phyloP scores from a whole-genome alignment of 495 filamentous ascomycete genomes.

The Apodospora peruviana region DNA sequence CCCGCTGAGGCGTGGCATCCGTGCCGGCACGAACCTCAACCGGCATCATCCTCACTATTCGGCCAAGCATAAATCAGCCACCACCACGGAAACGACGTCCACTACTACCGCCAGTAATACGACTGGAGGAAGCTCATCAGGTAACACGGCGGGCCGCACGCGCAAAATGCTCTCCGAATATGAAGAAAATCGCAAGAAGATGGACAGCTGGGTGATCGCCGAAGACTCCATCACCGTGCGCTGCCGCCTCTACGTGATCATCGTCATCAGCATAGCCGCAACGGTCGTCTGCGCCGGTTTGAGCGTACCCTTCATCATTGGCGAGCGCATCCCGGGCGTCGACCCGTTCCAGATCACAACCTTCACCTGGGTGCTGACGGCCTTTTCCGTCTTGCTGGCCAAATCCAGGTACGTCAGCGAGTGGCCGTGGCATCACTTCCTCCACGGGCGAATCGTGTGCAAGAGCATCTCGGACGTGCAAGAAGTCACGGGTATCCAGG shows the following conservation, averaged over 20 bases:
- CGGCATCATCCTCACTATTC: too few relatives aligned
- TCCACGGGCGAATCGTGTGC: conserved; percentile 21
- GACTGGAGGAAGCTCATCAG: too few relatives aligned
- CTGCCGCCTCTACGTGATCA: conserved; percentile 2
- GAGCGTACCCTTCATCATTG: conserved; percentile 18
- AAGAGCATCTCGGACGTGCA: conserved; percentile 21
- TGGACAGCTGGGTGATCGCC: conserved; percentile 13
- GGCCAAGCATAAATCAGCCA: too few relatives aligned
- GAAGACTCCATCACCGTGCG: conserved; percentile 5
- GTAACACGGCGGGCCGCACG: too few relatives aligned
- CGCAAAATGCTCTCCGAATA: too few relatives aligned
- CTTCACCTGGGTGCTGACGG: conserved; percentile 27
- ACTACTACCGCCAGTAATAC: too few relatives aligned
- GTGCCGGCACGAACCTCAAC: too few relatives aligned
- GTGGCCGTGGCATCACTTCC: conserved; percentile 32
- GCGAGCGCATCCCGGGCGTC: conserved; percentile 19
- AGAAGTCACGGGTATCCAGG: conserved; percentile 18
- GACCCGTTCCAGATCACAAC: conserved; percentile 31
- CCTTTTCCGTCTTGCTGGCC: conserved; percentile 24
- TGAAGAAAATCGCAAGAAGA: too few relatives aligned
- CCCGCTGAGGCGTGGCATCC: too few relatives aligned
- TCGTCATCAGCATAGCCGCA: not conserved
- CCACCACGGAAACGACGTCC: too few relatives aligned
- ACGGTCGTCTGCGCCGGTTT: conserved; percentile 5
- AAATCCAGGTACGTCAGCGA: conserved; percentile 22